Percentiles rank a stretch among this genome's conserved stretches.
Evolutionary conservation across 805 yeast species (phyloP).

Genomic region (Yarrowia yakushimensis): DNA sequence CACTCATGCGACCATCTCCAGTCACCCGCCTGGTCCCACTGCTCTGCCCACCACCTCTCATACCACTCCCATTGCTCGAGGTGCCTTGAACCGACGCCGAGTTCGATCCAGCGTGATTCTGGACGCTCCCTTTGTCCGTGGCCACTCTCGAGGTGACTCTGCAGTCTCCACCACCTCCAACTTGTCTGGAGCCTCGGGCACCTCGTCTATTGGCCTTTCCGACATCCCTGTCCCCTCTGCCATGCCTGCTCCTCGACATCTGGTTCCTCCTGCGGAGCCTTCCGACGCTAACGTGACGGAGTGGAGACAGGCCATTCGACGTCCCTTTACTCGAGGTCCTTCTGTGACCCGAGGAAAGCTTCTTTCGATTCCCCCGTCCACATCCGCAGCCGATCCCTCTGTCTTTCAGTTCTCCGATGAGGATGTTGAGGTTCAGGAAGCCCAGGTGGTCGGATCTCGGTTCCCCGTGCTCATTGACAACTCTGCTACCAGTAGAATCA

Average conservation of each 20-base stretch:
- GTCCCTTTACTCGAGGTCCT: slow-evolving; percentile 14
- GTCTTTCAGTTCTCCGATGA: slow-evolving; percentile 18
- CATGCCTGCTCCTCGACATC: slow-evolving; percentile 10
- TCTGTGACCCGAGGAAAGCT: slow-evolving; percentile 18
- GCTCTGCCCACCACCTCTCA: slow-evolving; percentile 19
- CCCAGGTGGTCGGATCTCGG: not conserved
- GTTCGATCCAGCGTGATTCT: not conserved
- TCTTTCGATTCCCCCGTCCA: not conserved
- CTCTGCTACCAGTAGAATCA: slow-evolving; percentile 6
- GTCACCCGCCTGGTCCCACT: not conserved
- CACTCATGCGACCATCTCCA: not conserved
- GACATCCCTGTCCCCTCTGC: slow-evolving; percentile 16
- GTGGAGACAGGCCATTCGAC: slow-evolving; percentile 17
- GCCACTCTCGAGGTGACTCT: not conserved
- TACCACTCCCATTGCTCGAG: slow-evolving; percentile 2
- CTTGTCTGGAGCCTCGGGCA: not conserved
- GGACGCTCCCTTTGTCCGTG: not conserved
- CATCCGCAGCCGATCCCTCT: not conserved
- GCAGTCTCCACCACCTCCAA: not conserved
- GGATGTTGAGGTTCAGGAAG: slow-evolving; percentile 7
- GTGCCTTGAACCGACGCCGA: slow-evolving; percentile 13
- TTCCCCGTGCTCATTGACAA: slow-evolving; percentile 7
- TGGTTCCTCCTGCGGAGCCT: slow-evolving; percentile 23
- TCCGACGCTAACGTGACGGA: not conserved
- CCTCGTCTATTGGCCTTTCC: slow-evolving; percentile 6